Base-by-base conservation (phyloP, 2,329 filamentous ascomycete genomes). In the Curvularia sp. region DNA sequence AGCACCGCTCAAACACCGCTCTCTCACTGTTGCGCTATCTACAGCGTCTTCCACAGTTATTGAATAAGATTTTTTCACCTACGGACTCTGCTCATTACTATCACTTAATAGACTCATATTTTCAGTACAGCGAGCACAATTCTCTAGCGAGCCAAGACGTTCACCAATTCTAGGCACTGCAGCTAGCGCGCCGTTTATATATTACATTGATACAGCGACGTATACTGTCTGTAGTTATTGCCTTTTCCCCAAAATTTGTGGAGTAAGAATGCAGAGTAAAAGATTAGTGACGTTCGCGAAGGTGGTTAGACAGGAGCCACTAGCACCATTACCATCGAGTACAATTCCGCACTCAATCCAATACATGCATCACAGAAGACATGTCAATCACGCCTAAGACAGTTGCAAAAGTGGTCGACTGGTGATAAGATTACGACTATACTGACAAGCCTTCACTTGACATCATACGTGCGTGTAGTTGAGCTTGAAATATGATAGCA, bases 401-500 rank as follows among this genome's bases (percentile, higher is more conserved):
- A 38, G 15, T 38, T 20, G 28, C 18, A 10, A 13, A n/a, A 20
- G 15, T 18, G n/a, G 18, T 31, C 5, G 41, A 30, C 26, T 33
- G 24, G 39, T 7, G 28, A 53, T 53, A 48, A 44, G 26, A 62
- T 59, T 51, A 55, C 31, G 39, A 57, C 48, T 60, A 57, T 54
- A 44, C 20, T 55, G 12, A 42, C 22, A 55, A 38, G 35, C 49
- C 51, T 35, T 51, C 26, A 35, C 46, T 55, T 15, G 68, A 7
- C 28, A 69, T 47, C 65, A 57, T 60, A 67, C 64, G 53, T 62
- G 52, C 58, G 49, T 26, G 54, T 50, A 51, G 41, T 41, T 53
- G 28, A 30, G 35, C 52, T 35, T 48, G 52, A 39, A 6, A 57
- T 55, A 55, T 53, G 20, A 42, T 54, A 24, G 18, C 47, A 28